phyloP scores from a whole-genome alignment of 73 alveolate species.

The Stentor roeselii region DNA sequence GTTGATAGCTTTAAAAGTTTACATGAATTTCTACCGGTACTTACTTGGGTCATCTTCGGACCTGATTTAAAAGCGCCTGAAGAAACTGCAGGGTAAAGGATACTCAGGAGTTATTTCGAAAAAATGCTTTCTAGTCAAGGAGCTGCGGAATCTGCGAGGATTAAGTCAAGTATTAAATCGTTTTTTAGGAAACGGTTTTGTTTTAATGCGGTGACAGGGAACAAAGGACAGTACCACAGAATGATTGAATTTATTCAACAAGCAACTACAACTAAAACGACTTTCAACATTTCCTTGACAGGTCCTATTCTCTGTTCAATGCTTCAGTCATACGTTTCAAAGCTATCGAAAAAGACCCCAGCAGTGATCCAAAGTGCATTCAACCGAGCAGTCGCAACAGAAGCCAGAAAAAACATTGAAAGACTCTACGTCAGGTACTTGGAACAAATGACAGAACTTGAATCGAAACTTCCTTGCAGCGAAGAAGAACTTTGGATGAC shows the following conservation, averaged over 20 bases:
- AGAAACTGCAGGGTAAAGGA: conserved; percentile 7
- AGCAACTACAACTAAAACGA: background rate
- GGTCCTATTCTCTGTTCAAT: background rate
- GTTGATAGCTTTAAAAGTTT: background rate
- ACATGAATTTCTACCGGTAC: background rate
- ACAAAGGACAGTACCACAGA: background rate
- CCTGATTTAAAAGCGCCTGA: background rate
- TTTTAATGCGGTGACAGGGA: background rate
- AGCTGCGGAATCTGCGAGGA: background rate
- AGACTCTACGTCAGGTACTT: background rate
- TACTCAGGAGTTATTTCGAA: background rate
- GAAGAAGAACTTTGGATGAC: background rate
- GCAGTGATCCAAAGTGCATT: background rate
- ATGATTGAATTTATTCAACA: background rate
- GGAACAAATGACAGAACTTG: background rate
- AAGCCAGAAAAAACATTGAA: background rate
- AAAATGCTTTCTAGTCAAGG: background rate
- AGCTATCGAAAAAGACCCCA: background rate
- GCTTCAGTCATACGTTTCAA: background rate
- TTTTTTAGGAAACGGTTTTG: background rate
- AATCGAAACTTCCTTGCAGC: background rate
- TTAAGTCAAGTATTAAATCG: background rate
- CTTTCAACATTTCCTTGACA: background rate
- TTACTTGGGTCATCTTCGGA: background rate
- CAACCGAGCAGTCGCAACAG: background rate